Base-by-base conservation (phyloP, 208 protist species). In the Porcisia deanei region DNA sequence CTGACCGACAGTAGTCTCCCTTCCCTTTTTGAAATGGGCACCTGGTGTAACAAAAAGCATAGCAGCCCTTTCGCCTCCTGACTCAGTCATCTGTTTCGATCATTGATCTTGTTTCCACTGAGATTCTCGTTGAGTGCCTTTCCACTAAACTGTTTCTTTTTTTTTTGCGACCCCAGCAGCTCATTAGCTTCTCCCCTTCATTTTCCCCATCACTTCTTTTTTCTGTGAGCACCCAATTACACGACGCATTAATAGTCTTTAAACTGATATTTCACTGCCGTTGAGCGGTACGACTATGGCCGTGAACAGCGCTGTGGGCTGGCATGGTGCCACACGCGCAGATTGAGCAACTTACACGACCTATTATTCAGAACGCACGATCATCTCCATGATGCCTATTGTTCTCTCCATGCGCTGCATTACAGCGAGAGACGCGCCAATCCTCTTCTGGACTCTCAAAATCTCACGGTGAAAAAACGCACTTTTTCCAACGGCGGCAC, bases 361-460 rank as follows among this genome's bases (percentile, higher is more conserved):
- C 47, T 2, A 9, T 77, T 80, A 90, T 60, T 80, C 86, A 16
- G 75, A 79, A 58, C 94, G 87, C 37, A 94, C 88, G 54, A 96
- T 93, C 58, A 94, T 75, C 80, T 97, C 89, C 93, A 97, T 94
- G 57, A 94, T 85, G 47, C 89, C 86, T 60, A 91, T 77, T 0
- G 85, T 88, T 52, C 73, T 80, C 79, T 94, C 85, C 88, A 95
- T 92, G 3, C 82, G 64, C 55, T 90, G 79, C 63, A 96, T 81
- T 2, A 81, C 83, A 8, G 83, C 89, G 6, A 95, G 80, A 25
- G 85, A 82, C 20, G 84, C 71, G 18, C 86, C 88, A 37, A 97
- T 84, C 43, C 83, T 84, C 67, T 90, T 88, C 59, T 88, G 88
- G 20, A 88, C 89, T 22, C 83, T 91, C 52, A 93, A 79, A 67